Evolutionary conservation across 2,329 filamentous ascomycete species (phyloP), one percentile per base, ranked within the genome.

Genomic region (Hymenoscyphus salicellus): DNA sequence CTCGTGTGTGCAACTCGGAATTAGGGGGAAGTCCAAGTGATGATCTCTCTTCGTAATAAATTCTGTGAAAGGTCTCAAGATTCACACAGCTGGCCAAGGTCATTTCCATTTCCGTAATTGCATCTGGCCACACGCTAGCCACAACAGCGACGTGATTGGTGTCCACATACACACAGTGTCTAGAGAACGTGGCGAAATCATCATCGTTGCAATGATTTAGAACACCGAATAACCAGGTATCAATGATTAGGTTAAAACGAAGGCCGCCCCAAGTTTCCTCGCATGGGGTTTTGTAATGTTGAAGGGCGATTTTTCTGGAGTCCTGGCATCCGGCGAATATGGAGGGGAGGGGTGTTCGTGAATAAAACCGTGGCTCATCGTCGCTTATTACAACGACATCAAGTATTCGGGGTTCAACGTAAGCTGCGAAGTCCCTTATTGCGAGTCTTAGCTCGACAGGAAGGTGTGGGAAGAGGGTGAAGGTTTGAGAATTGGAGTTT

Each of bases 391-490:
- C 16, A 23, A 36, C 30, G 11, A 30, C 32, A 6, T 60, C n/a
- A 11, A 52, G 6, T 20, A n/a, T 52, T 5, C 58, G 41, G 16
- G 38, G 23, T n/a, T 46, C 58, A 6, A 26, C 1, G 3, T 28
- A 20, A 10, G 36, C 38, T 7, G 57, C 43, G 26, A 28, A 41
- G 3, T 16, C n/a, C 64, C 64, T 64, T 16, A 66, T 64, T 26
- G 14, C 28, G 28, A 43, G 55, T 4, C 57, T 26, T 1, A 66
- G 33, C 23, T 66, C 62, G 20, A 5, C 57, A 4, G 62, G 65
- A 6, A 66, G 62, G 2, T 30, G 1, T 5, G 58, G 36, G 14
- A 65, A 66, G 4, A 64, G 41, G 4, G 30, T 55, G 33, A 65
- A 65, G 36, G 26, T 2, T 36, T 36, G 33, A 36, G 55, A 11